Evolutionary conservation across 1,284 basidiomycete genomes (phyloP), one percentile per base, ranked within the genome.

Genomic region (Leccinum pachyderme): DNA sequence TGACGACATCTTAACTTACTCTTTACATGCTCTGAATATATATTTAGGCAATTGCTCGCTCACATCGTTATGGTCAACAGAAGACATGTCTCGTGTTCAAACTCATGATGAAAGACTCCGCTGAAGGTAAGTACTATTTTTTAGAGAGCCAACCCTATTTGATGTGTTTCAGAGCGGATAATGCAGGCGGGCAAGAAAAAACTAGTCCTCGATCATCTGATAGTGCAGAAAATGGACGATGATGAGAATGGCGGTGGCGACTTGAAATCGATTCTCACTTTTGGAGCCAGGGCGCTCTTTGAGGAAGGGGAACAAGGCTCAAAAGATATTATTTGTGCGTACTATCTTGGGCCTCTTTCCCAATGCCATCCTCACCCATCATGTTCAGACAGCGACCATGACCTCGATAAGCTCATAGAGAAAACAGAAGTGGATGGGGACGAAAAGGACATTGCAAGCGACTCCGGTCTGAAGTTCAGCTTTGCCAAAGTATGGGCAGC

Each of bases 401-500:
- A 93, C 62, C 81, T 96, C 52, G 86, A 93, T 45, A 87, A 84
- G 44, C 81, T 96, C 24, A 89, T 95, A 51, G 86, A 89, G 63
- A 90, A 83, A 67, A 91, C 91, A 0, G 91, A 94, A 71, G 77
- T 79, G 54, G 87, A 93, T 67, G 82, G 77, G 2, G 86, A 84
- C 33, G 72, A 85, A 56, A 66, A 77, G 60, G 77, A 82, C 63
- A 72, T 77, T 53, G 65, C 71, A 24, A 69, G 71, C 33, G 79
- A 78, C 55, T 73, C 73, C 28, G 74, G 72, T 51, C 72, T 82
- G 46, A 76, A 82, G 5, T 94, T 95, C 69, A 82, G 81, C 5
- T 95, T 95, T 66, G 91, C 93, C 4, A 93, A 93, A 67, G 81
- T 95, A 45, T 95, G 93, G 93, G 83, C 90, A 11, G 84, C 89